Percentiles rank a stretch among this genome's conserved stretches.
Evolutionary conservation across 495 filamentous ascomycete genomes (phyloP).

Genomic region (Aspergillus mulundensis): DNA sequence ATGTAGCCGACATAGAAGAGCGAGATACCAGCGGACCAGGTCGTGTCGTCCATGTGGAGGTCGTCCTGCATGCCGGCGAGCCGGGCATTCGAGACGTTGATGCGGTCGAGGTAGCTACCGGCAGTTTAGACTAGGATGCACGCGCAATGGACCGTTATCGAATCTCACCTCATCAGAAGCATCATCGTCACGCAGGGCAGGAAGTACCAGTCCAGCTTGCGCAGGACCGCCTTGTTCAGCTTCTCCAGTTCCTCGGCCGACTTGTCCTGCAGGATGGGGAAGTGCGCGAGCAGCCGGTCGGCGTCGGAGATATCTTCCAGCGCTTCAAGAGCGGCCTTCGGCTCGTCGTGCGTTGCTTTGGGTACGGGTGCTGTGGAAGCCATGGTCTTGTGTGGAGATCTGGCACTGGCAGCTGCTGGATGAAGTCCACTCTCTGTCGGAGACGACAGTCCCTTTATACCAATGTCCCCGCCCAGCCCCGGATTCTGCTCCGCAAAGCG

Average conservation of each 20-base stretch:
- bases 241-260: slow-evolving; percentile 9
- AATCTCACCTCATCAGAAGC: slow-evolving; percentile 10
- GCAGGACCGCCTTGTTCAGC: slow-evolving; percentile 11
- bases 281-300: not conserved
- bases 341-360: not conserved
- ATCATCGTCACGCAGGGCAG: slow-evolving; percentile 11
- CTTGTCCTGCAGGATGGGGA: slow-evolving; percentile 11
- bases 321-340: slow-evolving; percentile 2
- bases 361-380: not conserved
- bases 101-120: slow-evolving; percentile 16
- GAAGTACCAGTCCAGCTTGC: slow-evolving; percentile 11
- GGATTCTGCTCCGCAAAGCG: not conserved
- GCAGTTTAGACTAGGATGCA: too few species aligned
- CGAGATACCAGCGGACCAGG: slow-evolving; percentile 9
- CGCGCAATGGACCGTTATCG: too few species aligned
- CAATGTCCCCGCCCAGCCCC: not conserved
- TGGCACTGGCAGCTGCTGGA: too few species aligned
- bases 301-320: not conserved
- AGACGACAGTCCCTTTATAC: not conserved
- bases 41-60: slow-evolving; percentile 9
- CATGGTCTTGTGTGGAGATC: not conserved
- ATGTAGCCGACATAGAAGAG: slow-evolving; percentile 17
- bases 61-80: slow-evolving; percentile 13
- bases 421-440: too few species aligned
- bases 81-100: slow-evolving; percentile 16